Conservation (phyloP, 116 monocot species). For the Trichopus zeylanicus region DNA sequence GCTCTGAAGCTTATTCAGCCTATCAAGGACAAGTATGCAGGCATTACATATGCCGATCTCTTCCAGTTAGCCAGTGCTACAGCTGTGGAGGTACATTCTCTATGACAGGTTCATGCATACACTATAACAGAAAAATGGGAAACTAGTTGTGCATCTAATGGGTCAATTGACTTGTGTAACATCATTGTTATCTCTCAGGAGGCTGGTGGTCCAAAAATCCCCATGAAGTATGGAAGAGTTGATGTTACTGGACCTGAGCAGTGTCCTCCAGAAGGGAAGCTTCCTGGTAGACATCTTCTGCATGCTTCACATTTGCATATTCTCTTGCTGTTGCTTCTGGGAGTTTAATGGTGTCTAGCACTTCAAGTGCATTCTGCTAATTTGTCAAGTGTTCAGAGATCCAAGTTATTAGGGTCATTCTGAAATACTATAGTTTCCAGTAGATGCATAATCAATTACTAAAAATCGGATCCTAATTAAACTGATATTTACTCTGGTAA, state of each 20-base stretch:
- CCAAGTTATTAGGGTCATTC: too few relatives aligned
- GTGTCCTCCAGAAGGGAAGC: conserved; percentile 82
- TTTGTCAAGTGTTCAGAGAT: not conserved
- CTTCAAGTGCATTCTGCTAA: too few relatives aligned
- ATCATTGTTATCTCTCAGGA: conserved; percentile 65
- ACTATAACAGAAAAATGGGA: too few relatives aligned
- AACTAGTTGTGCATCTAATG: too few relatives aligned
- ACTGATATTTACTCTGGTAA: too few relatives aligned
- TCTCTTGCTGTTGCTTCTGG: not conserved
- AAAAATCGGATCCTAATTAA: too few relatives aligned
- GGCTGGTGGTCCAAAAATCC: conserved; percentile 94
- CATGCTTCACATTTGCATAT: not conserved
- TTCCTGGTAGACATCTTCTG: conserved; percentile 57
- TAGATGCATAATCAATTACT: too few relatives aligned
- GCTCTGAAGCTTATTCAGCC: conserved; percentile 90
- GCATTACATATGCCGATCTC: conserved; percentile 79
- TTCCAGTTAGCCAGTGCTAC: conserved; percentile 97
- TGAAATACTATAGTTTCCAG: too few relatives aligned
- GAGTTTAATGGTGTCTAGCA: too few relatives aligned
- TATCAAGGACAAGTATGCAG: conserved; percentile 91
- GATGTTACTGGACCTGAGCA: conserved; percentile 78
- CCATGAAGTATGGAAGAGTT: conserved; percentile 91
- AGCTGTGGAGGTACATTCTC: conserved; percentile 64
- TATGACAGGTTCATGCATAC: too few relatives aligned
- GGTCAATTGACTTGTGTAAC: too few relatives aligned